A percentile compares a stretch with the other conserved stretches of the same genome.
These are phyloP conservation scores for Colletotrichum sublineola DNA, from an alignment of 2,329 filamentous ascomycete species.

Conservation along the genomic window DNA sequence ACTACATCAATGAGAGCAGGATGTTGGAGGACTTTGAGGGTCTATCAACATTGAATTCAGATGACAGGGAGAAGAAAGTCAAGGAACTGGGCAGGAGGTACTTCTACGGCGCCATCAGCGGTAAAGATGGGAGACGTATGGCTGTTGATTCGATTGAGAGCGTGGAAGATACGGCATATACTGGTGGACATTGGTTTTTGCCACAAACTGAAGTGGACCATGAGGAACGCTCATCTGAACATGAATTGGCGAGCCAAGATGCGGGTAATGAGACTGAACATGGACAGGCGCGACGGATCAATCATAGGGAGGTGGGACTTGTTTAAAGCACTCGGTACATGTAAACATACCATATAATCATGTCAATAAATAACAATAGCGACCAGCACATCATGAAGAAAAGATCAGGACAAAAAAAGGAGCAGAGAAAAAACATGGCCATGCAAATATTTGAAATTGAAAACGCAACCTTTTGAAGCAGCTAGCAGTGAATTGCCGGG, in stretches of 20 bases:
- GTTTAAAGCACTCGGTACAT: not conserved
- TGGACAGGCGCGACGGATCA: not conserved
- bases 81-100: conserved; percentile 39
- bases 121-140: conserved; percentile 16
- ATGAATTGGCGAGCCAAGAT: not conserved
- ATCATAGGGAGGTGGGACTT: not conserved
- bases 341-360: no score
- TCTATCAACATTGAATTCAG: conserved; percentile 19
- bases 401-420: no score
- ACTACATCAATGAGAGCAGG: conserved; percentile 51
- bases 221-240: not conserved
- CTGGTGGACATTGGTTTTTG: conserved; percentile 17
- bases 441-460: fast-evolving
- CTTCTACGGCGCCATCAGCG: conserved; percentile 47
- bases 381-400: not conserved
- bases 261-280: not conserved
- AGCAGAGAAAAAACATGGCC: not conserved
- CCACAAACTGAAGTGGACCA: not conserved
- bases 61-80: conserved; percentile 30
- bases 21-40: conserved; percentile 43
- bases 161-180: conserved; percentile 33
- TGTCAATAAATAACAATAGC: no score
- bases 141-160: conserved; percentile 34
- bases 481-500: not conserved
- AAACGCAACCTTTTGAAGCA: not conserved